Evolutionary conservation across 768 basidiomycete species (phyloP), one percentile per base, ranked within the genome.

Genomic region (Hortiboletus campestris): DNA sequence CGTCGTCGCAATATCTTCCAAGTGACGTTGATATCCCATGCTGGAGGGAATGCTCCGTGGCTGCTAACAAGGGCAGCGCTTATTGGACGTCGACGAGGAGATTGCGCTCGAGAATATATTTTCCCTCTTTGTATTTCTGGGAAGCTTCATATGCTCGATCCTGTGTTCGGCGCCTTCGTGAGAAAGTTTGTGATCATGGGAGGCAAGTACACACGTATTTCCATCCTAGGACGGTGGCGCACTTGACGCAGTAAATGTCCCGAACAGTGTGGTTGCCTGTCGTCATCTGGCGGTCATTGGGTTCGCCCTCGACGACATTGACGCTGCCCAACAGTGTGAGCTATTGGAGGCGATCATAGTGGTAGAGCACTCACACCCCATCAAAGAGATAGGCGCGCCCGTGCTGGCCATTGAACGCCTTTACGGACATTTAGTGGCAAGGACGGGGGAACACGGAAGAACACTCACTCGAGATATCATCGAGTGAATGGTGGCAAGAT

Each of bases 51-150:
- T 22, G 34, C 43, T 49, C 41, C 57, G 51, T 51, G 42, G 55
- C 52, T n/a, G 59, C 52, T 41, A 55, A 52, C 34, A 28, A 9
- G 45, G n/a, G 46, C 46, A 39, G 59, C 41, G 31, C 49, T 73
- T 78, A 93, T 76, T 93, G 88, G 51, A 94, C 91, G 66, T 94
- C 91, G 63, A 86, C 80, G 66, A 93, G 87, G 65, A 93, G 80
- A 69, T 90, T 91, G 66, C 92, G 88, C 75, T 99, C 96, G 59
- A 99, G 89, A 70, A 99, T 98, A 73, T 84, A 97, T 78, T 94
- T 94, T 69, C 94, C 94, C 77, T 99, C 96, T 70, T 99, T 99
- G 80, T 98, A 99, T 73, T 89, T 92, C 81, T 99, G 95, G 9
- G 85, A 81, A 12, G 79, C 68, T 67, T 98, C 95, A 68, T 86